Base-by-base conservation (phyloP, 2,329 filamentous ascomycete species). In the Cucurbitaria berberidis region DNA sequence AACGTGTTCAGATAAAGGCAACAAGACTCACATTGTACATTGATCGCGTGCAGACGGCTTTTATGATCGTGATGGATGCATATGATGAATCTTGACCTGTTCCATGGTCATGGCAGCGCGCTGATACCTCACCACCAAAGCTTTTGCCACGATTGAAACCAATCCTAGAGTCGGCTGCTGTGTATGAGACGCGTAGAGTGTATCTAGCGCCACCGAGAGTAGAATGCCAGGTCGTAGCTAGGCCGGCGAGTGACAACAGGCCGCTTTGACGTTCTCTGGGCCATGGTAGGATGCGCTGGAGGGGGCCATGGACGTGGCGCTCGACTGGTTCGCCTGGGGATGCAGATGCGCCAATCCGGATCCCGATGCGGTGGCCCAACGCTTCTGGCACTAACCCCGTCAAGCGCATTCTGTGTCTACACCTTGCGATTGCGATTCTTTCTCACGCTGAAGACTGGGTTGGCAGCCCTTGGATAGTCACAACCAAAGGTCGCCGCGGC, bases 341-440 rank as follows among this genome's bases (percentile, higher is more conserved):
- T 34, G 30, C 30, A 34, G 2, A 46, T 57, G 47, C 35, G 51
- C 51, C 51, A n/a, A 55, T 56, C 54, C 54, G 50, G 29, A 45
- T 44, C 48, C 36, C 59, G 59, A 66, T 59, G 62, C 66, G 55
- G 53, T 59, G 55, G 63, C 56, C 62, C 60, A 62, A 54, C 57
- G 55, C 50, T 56, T 54, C 54, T 52, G 57, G 65, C 57, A 57
- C 62, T 55, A 60, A 44, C 47, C 59, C 62, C 52, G 55, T 58
- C 61, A 57, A 59, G 53, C 60, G 52, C 60, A 50, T 59, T 51
- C 38, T 47, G 52, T 59, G 53, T 57, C 39, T 45, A 48, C 46
- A 52, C 55, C 27, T 39, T n/a, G n/a, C n/a, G n/a, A n/a, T n/a
- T n/a, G n/a, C 21, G 32, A 40, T 19, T 52, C 26, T 51, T 48